phyloP scores from a whole-genome alignment of 176 grass and related monocot genomes.

The Oryza coarctata region DNA sequence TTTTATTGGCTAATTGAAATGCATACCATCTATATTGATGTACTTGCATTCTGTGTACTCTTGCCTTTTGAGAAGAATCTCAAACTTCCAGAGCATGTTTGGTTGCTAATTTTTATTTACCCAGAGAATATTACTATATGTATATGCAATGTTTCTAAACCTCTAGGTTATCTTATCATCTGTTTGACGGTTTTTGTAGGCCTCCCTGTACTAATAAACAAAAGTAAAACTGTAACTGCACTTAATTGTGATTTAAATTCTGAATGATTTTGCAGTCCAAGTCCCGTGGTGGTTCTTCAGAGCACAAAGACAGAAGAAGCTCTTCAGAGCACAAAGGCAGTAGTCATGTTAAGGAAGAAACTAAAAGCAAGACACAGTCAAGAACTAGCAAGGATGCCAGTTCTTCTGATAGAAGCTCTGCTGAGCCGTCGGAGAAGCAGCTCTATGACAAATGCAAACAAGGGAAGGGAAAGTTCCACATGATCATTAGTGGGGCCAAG shows the following conservation, averaged over 20 bases:
- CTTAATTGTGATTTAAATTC: neutral
- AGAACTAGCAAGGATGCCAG: constrained; percentile 20
- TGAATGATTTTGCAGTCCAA: constrained; percentile 40
- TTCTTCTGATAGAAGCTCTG: constrained; percentile 43
- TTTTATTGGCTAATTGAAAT: neutral
- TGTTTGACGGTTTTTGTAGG: neutral
- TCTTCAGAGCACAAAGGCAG: constrained; percentile 16
- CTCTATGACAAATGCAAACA: constrained; percentile 35
- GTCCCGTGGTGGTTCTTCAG: constrained; percentile 15
- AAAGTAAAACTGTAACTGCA: neutral
- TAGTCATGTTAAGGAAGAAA: constrained; percentile 21
- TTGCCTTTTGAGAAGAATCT: neutral
- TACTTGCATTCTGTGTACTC: neutral
- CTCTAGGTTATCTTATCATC: neutral
- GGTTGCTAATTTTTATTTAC: neutral
- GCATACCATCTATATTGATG: neutral
- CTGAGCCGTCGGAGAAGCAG: constrained; percentile 49
- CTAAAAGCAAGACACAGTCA: constrained; percentile 27
- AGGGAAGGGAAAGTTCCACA: constrained; percentile 60
- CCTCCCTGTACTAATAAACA: neutral
- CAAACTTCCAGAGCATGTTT: neutral
- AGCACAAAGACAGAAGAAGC: constrained; percentile 25
- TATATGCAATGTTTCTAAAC: constrained; percentile 2
- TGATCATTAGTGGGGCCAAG: constrained; percentile 50
- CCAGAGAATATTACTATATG: neutral